Evolutionary conservation across 176 grass and related monocot genomes (phyloP).

Genomic region (Pontederia crassipes): DNA sequence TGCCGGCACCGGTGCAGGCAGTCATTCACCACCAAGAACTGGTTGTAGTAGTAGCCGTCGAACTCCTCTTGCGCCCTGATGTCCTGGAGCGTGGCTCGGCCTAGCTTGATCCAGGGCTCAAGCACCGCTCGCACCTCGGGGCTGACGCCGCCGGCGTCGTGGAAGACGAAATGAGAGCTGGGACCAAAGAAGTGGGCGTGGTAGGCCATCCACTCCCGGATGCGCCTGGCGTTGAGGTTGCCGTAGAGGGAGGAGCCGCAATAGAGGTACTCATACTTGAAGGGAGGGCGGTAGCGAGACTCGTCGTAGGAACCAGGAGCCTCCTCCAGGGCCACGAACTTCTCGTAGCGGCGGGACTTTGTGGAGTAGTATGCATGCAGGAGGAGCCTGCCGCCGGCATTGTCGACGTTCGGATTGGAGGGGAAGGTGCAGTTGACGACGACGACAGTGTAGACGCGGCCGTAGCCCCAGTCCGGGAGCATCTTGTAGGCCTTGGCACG

Average conservation of each 20-base stretch:
- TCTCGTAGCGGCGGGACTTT: constrained; percentile 36
- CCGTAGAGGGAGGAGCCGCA: constrained; percentile 10
- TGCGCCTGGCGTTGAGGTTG: background rate
- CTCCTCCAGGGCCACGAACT: constrained; percentile 7
- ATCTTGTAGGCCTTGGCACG: constrained; percentile 68
- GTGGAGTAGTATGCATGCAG: constrained; percentile 78
- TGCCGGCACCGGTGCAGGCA: constrained; percentile 10
- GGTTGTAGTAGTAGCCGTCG: constrained; percentile 19
- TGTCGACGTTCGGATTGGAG: constrained; percentile 49
- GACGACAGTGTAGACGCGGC: constrained; percentile 84
- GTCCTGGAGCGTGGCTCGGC: constrained; percentile 2
- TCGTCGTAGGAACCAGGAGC: background rate
- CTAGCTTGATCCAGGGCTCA: background rate
- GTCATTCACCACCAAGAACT: constrained; percentile 19
- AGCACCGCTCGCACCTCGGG: constrained; percentile 2
- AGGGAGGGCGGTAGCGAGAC: background rate
- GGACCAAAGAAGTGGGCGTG: background rate
- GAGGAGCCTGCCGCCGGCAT: constrained; percentile 58
- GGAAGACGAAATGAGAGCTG: constrained; percentile 8
- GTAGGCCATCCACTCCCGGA: constrained; percentile 15
- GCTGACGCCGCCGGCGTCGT: constrained; percentile 7
- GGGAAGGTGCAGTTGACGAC: constrained; percentile 87
- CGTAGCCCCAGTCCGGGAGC: constrained; percentile 98
- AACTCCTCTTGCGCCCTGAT: constrained; percentile 4
- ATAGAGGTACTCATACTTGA: background rate